Base-by-base conservation (phyloP, 192 early-diverging fungal species). In the Coemansia sp. region DNA sequence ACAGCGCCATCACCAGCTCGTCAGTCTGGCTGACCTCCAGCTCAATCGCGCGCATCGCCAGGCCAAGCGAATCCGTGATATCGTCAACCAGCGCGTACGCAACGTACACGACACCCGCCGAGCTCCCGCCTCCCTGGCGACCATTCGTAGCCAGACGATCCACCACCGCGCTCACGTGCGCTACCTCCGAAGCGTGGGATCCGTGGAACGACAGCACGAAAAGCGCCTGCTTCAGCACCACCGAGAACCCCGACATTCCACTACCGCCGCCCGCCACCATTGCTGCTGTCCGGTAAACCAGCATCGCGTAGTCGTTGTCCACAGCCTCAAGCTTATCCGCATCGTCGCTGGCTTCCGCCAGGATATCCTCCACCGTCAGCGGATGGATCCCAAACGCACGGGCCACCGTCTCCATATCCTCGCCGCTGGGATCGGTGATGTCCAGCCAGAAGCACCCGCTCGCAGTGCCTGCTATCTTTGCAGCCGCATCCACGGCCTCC, bases 321-420 rank as follows among this genome's bases (percentile, higher is more conserved):
- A 65, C 19, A 0, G 56, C 13, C 38, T 81, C 70, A 52, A 60
- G 47, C 43, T 76, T 76, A 53, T 72, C 63, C 12, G 21, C 26
- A 3, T 32, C 40, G 65, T 47, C 49, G 19, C 37, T 42, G 9
- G 56, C 89, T 60, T 92, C 85, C 16, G 89, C 90, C 59, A 70
- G 71, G 69, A 98, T 95, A 67, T 98, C 96, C 72, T 98, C 95
- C 13, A 88, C 86, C 1, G 95, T 96, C 40, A 98, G 74, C 26
- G 94, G 93, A 72, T 98, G 95, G 18, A 98, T 89, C 19, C 82
- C 85, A 57, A 95, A 92, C 13, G 86, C 76, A 76, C 87, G 67
- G 9, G 43, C 86, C 26, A 91, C 61, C 41, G 65, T 67, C n/a
- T 76, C 60, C 66, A 90, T 87, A 68, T 93, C 90, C 37, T 77